Evolutionary conservation across 2,329 filamentous ascomycete species (phyloP), one percentile per base, ranked within the genome.

Genomic region (Podosphaera fusca): DNA sequence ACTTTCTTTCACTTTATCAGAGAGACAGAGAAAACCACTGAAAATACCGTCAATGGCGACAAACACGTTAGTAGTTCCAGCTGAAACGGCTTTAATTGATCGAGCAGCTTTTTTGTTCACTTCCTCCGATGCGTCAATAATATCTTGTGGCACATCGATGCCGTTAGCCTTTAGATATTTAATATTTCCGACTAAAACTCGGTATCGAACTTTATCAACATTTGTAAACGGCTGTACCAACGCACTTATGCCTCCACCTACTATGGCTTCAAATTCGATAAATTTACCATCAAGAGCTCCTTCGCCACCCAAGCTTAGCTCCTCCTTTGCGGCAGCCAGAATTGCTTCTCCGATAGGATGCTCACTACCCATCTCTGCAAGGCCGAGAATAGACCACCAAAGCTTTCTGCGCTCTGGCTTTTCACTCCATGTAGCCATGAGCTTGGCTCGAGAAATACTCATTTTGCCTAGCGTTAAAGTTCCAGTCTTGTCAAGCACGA

Each of bases 321-420:
- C 80, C 1, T 78, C 73, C 63, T 86, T 89, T 2, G 90, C 88
- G 34, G 81, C 81, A 0, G 72, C 70, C 4, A 94, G 73, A 55
- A 96, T 85, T 12, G 92, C 90, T 64, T 82, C 87, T n/a, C 89
- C 92, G 58, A 96, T 85, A 0, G 92, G 92, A 67, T 98, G 92
- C 70, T 98, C 92, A 65, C 87, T 95, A 61, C 87, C 85, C 78
- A 88, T 88, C 71, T 98, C 92, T 0, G 90, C 84, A n/a, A 96
- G 81, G 50, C 89, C 92, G 58, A 98, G 81, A 59, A 95, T 77
- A n/a, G 85, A 81, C 92, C 92, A 98, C 90, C 90, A 98, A 2
- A 94, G 75, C 38, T 80, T 80, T 59, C 78, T 80, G 58, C 80
- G 79, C 74, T 78, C 79, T 36, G 84, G 78, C 57, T 75, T 81